These are phyloP conservation scores for Calocera viscosa DNA, from an alignment of 768 basidiomycete species.

Conservation along the genomic window DNA sequence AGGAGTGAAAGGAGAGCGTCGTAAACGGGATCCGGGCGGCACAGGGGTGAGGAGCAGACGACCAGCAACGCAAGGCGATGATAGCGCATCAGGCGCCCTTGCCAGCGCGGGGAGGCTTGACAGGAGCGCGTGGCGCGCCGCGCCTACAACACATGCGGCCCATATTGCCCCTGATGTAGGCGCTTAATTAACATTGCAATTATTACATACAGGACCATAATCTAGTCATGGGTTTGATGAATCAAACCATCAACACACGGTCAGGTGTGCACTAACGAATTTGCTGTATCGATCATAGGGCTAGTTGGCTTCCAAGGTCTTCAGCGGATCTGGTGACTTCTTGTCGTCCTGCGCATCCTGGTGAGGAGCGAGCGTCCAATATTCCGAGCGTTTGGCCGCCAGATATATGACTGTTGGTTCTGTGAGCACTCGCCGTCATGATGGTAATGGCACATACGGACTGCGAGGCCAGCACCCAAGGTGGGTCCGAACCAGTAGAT, in stretches of 20 bases:
- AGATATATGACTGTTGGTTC: background rate
- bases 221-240: too few relatives aligned
- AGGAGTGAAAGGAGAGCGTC: background rate
- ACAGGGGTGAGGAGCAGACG: background rate
- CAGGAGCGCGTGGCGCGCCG: background rate
- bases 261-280: too few relatives aligned
- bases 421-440: background rate
- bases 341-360: background rate
- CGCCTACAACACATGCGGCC: too few relatives aligned
- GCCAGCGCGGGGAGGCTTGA: background rate
- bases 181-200: too few relatives aligned
- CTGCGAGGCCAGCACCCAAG: background rate
- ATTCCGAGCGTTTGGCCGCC: background rate
- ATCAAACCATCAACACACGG: too few relatives aligned
- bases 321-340: background rate
- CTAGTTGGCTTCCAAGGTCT: background rate
- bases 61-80: background rate
- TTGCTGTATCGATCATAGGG: background rate
- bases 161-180: too few relatives aligned
- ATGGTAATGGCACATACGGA: background rate
- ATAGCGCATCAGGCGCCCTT: background rate
- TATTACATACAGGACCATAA: too few relatives aligned
- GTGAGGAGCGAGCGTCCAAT: background rate
- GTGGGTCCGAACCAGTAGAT: slow-evolving; percentile 24
- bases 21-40: background rate